Percentiles rank a stretch among this genome's conserved stretches.
Evolutionary conservation across 257 asterid species (phyloP).

Genomic region (Misopates orontium): DNA sequence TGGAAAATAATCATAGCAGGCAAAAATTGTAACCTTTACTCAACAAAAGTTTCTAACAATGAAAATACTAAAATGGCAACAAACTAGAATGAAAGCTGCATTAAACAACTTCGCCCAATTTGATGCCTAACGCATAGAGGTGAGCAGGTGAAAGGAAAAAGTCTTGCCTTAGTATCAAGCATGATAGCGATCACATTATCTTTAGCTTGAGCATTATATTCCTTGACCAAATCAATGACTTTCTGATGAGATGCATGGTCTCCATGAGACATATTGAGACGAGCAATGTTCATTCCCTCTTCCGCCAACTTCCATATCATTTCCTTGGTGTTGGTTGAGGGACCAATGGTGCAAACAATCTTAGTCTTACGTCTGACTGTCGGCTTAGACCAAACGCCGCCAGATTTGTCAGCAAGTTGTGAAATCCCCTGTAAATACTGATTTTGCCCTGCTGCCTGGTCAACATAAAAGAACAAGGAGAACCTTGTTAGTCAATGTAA

Average conservation of each 20-base stretch:
- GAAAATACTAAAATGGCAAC: not conserved
- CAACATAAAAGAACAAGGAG: slow-evolving; percentile 5
- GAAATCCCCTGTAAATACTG: slow-evolving; percentile 56
- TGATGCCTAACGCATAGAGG: not conserved
- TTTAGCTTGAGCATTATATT: slow-evolving; percentile 82
- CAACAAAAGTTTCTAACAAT: not conserved
- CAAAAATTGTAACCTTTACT: too few species aligned
- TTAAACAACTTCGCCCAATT: too few species aligned
- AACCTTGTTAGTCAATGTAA: slow-evolving; percentile 11
- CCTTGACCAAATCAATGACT: slow-evolving; percentile 96
- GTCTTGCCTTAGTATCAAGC: slow-evolving; percentile 96
- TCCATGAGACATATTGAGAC: slow-evolving; percentile 96
- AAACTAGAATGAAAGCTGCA: not conserved
- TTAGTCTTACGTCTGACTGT: slow-evolving; percentile 87
- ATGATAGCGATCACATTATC: slow-evolving; percentile 95
- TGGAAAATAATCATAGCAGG: not conserved
- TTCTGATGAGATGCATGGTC: slow-evolving; percentile 98
- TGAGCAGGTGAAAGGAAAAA: not conserved
- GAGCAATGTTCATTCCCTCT: slow-evolving; percentile 99
- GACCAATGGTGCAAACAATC: slow-evolving; percentile 97
- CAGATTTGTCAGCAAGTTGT: slow-evolving; percentile 57
- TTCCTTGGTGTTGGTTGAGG: slow-evolving; percentile 85
- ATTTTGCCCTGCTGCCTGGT: slow-evolving; percentile 59
- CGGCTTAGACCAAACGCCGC: slow-evolving; percentile 73
- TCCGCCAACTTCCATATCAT: slow-evolving; percentile 99